Base-by-base conservation (phyloP, 108 stramenopile genomes). In the Nannochloropsis gaditana region DNA sequence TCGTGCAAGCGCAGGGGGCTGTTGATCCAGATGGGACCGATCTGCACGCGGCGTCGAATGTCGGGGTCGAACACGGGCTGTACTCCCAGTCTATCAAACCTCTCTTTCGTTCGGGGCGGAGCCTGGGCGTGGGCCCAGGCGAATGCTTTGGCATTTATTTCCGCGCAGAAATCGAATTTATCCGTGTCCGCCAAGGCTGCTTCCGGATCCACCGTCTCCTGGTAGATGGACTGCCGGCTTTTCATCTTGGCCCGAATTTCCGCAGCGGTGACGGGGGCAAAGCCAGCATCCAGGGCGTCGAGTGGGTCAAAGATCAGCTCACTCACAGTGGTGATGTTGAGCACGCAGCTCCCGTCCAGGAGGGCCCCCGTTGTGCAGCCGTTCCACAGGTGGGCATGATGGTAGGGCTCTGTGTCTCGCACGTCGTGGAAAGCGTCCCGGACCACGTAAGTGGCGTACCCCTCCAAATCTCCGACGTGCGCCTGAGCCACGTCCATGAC, bases 241-340 rank as follows among this genome's bases (percentile, higher is more conserved):
- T 82, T 82, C 43, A 82, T 43, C 21, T 82, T 82, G 6, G 82
- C 45, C 45, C 45, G 43, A 19, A 82, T 43, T 21, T 82, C 82
- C 82, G 44, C 15, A 2, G 82, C 82, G 45, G 82, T 45, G 45
- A 82, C 45, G 15, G 82, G 9, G 44, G 45, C 19, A 21, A 45
- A 82, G 9, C 82, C 82, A 5, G 82, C 45, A 21, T 82, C 82
- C 15, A 82, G 19, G 19, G 44, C 43, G 45, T 82, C 82, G 2
- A 82, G 19, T 15, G 43, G 44, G 4, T 21, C 21, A 45, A 45
- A 82, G 21, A 45, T 21, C 43, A 45, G 9, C 21, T 82, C 44
- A 21, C 44, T 82, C 82, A 82, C 82, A 4, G 82, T 82, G 19
- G 82, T 82, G 4, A 82, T 82, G 21, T 82, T 82, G 19, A 82